Base-by-base conservation (phyloP, 805 yeast genomes). In the Candida silvatica region DNA sequence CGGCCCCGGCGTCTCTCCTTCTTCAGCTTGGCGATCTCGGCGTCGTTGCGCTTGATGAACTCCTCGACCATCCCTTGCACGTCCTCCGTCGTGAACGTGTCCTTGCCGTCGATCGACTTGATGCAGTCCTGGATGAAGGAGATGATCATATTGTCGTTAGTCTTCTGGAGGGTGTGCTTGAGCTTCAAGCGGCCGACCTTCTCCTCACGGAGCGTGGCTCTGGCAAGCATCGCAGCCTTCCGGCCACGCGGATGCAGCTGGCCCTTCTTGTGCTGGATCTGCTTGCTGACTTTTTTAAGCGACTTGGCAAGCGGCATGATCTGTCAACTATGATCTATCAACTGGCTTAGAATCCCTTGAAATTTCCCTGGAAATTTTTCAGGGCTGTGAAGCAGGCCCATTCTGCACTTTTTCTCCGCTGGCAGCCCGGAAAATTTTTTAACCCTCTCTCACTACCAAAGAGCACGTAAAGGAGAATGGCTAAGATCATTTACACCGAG, bases 181-280 rank as follows among this genome's bases (percentile, higher is more conserved):
- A 66, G 56, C 51, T 81, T 83, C 52, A 71, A 74, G 34, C 66
- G 65, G 25, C 66, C 71, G 34, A 90, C 59, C 54, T 82, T 84
- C 33, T 67, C 68, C 43, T 88, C 94, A 56, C 98, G 72, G 30
- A 86, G 60, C 2, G 94, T 75, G n/a, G 97, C 97, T 43, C 92
- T 67, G 37, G 79, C 79, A 34, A 90, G 62, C 53, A 81, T 85
- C 57, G 80, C 80, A 56, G 86, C 81, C 57, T 87, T 90, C 36
- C 96, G 71, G 7, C 97, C 95, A 50, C 79, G 80, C 17, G 94
- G 92, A 54, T 90, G 97, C 45, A 82, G 62, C 26, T 71, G 64
- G 29, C 71, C 74, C 27, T 70, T 73, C 40, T 73, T 62, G 47
- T 69, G 69, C 38, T 71, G 62, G 37, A 77, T 59, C 44, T 69